Percentiles rank a stretch among this genome's conserved stretches.
Evolutionary conservation across 2,329 filamentous ascomycete genomes (phyloP).

Genomic region (Colletotrichum sp.): DNA sequence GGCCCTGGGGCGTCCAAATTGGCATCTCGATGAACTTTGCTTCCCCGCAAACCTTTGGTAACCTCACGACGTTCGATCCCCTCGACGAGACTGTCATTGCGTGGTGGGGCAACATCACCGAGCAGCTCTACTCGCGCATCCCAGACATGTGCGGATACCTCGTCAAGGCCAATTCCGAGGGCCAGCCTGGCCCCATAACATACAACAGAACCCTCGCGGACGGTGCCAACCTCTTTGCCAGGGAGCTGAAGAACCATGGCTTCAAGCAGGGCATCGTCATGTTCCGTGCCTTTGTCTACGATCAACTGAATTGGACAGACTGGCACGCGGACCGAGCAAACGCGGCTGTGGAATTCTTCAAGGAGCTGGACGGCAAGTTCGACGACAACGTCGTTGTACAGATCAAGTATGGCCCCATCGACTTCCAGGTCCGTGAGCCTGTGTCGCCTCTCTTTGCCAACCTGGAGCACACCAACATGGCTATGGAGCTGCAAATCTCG

Average conservation of each 20-base stretch:
- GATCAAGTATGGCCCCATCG: constrained; percentile 77
- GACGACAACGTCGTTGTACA: constrained; percentile 75
- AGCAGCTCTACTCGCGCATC: constrained; percentile 62
- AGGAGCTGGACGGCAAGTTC: constrained; percentile 67
- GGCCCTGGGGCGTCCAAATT: constrained; percentile 70
- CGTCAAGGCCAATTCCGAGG: constrained; percentile 76
- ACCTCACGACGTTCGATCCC: constrained; percentile 68
- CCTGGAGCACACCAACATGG: constrained; percentile 46
- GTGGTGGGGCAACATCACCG: constrained; percentile 68
- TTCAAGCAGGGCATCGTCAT: constrained; percentile 59
- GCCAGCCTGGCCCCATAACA: constrained; percentile 70
- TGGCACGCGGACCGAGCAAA: constrained; percentile 74
- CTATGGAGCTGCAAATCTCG: constrained; percentile 70
- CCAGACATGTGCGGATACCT: constrained; percentile 74
- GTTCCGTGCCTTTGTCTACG: constrained; percentile 77
- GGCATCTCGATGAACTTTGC: constrained; percentile 74
- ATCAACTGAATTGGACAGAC: constrained; percentile 58
- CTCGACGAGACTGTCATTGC: constrained; percentile 62
- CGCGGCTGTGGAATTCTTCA: constrained; percentile 71
- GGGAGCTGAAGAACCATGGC: constrained; percentile 59
- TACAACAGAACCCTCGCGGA: constrained; percentile 74
- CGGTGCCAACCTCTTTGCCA: constrained; percentile 72
- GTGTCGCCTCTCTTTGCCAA: constrained; percentile 67
- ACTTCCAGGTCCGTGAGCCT: constrained; percentile 75
- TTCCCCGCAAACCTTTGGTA: constrained; percentile 61